Evolutionary conservation across 768 basidiomycete genomes (phyloP), one percentile per base, ranked within the genome.

Genomic region (Rhodotorula sphaerocarpa): DNA sequence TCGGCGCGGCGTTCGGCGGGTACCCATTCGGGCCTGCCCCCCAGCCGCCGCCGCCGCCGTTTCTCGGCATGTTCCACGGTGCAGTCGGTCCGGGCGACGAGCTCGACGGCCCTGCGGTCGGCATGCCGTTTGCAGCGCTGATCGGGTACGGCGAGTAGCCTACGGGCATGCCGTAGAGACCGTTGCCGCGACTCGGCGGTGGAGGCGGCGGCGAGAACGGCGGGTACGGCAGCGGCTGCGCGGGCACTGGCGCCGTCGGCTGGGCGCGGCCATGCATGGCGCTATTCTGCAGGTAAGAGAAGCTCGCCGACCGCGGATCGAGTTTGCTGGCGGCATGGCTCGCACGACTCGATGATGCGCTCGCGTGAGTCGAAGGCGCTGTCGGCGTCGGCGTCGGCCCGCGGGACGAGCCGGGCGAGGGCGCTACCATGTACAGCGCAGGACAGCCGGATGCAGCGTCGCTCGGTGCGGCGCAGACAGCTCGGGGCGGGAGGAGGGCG

Each of bases 201-300:
- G 47, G 16, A 27, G 12, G 27, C 28, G 9, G 10, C 31, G 6
- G 48, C 48, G 33, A 34, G 31, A 28, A 30, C 10, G 31, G 23
- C 23, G 16, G 23, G 12, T 18, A 39, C n/a, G 16, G 34, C 31
- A 10, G 23, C 18, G 1, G 28, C n/a, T n/a, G 30, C 47, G 30
- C 7, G 16, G 43, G 6, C 23, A 21, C 5, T 7, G 45, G 21
- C 10, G 12, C 25, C 45, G n/a, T n/a, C 11, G 10, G 44, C 25
- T 16, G n/a, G 25, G 7, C 27, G 5, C 23, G 45, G 1, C 27
- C 5, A 10, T 4, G 18, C 48, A 25, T 18, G 21, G 47, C 20
- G n/a, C 50, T 46, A 3, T 33, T 36, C 23, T 60, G 59, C 28
- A 54, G 43, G 39, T 54, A 61, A 34, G 60, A 61, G 60, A 61